These are phyloP conservation scores for Ogataea zsoltii DNA, from an alignment of 805 yeast species.

Conservation along the genomic window DNA sequence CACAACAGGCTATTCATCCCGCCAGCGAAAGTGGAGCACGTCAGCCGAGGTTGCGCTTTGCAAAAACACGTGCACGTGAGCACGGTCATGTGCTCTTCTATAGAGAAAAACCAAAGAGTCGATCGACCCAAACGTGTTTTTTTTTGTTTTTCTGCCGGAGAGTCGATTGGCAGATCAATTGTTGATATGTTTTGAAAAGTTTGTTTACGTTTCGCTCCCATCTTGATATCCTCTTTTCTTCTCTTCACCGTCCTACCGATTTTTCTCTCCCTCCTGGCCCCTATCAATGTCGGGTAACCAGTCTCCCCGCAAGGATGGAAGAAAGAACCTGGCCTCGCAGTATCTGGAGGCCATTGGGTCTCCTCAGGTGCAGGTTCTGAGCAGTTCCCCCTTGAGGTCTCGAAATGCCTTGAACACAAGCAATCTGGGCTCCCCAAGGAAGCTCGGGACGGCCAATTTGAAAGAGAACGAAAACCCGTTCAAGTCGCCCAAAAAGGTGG, in stretches of 20 bases:
- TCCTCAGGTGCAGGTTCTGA: conserved; percentile 18
- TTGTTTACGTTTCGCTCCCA: conserved; percentile 5
- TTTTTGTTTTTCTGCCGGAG: too few relatives aligned
- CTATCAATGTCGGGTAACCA: conserved; percentile 18
- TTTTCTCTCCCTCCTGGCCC: neutral
- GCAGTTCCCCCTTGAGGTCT: conserved; percentile 25
- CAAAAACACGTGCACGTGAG: neutral
- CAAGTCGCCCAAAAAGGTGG: conserved; percentile 14
- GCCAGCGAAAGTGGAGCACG: too few relatives aligned
- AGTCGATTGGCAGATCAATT: conserved; percentile 1
- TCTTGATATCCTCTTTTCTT: too few relatives aligned
- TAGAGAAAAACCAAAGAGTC: too few relatives aligned
- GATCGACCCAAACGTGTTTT: too few relatives aligned
- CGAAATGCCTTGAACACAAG: conserved; percentile 10
- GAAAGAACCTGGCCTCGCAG: conserved; percentile 31
- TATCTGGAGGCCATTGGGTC: conserved; percentile 33
- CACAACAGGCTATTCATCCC: too few relatives aligned
- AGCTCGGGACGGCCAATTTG: conserved; percentile 15
- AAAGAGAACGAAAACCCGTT: conserved; percentile 31
- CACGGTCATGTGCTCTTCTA: neutral
- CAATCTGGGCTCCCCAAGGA: conserved; percentile 11
- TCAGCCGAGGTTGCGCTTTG: too few relatives aligned
- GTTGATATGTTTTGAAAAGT: conserved; percentile 3
- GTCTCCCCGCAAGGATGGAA: conserved; percentile 22
- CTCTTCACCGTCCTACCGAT: neutral